Percentiles rank a stretch among this genome's conserved stretches.
Evolutionary conservation across 2,329 filamentous ascomycete genomes (phyloP).

Genomic region (Sporothrix brunneoviolacea): DNA sequence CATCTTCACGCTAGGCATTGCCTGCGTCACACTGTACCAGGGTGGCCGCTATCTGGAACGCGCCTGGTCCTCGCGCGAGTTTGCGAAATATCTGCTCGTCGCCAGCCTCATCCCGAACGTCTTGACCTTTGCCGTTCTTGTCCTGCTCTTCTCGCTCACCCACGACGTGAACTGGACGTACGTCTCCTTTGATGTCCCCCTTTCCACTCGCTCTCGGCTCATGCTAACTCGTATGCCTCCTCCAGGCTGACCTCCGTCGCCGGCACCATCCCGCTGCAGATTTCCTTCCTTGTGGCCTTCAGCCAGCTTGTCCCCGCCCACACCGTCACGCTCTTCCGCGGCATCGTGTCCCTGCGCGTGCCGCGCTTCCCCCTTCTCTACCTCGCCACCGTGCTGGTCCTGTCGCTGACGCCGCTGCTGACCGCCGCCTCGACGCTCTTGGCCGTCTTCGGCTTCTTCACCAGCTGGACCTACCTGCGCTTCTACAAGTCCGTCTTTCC

Average conservation of each 20-base stretch:
- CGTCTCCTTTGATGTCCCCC: conserved; percentile 5
- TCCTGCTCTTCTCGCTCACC: conserved; percentile 61
- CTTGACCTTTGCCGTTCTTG: conserved; percentile 64
- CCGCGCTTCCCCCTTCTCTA: conserved; percentile 63
- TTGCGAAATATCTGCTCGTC: conserved; percentile 81
- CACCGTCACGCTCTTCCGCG: conserved; percentile 88
- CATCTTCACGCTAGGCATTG: conserved; percentile 74
- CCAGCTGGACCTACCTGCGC: conserved; percentile 90
- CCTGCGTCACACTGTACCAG: conserved; percentile 74
- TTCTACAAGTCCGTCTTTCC: conserved; percentile 80
- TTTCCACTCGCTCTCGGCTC: neutral
- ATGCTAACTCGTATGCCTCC: conserved; percentile 16
- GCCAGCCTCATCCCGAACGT: conserved; percentile 74
- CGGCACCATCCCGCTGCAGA: conserved; percentile 83
- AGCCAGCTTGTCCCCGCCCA: conserved; percentile 97
- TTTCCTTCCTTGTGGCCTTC: conserved; percentile 91
- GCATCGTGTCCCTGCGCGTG: conserved; percentile 82
- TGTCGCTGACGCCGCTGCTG: conserved; percentile 50
- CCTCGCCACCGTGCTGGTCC: conserved; percentile 65
- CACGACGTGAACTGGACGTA: conserved; percentile 63
- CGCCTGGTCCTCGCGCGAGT: conserved; percentile 88
- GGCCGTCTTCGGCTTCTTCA: conserved; percentile 72
- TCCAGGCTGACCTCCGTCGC: conserved; percentile 71
- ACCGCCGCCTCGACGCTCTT: conserved; percentile 73
- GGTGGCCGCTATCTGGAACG: conserved; percentile 92